A percentile compares a stretch with the other conserved stretches of the same genome.
These are phyloP conservation scores for Plasmodium blacklocki DNA, from an alignment of 169 alveolate species.

Conservation along the genomic window DNA sequence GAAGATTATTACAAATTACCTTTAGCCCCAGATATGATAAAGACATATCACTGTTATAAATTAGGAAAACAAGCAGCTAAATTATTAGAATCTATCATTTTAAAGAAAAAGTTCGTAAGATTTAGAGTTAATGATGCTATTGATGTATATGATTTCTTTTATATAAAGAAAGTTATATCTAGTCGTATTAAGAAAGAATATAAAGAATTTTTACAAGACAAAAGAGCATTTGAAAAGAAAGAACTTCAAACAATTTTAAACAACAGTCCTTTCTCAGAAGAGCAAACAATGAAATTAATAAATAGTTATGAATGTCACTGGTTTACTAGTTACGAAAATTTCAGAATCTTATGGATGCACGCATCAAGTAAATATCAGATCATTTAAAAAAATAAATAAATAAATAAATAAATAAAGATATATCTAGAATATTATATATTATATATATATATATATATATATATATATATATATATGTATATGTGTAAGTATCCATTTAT, in stretches of 20 bases:
- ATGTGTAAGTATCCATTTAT: no score
- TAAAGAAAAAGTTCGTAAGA: constrained; percentile 48
- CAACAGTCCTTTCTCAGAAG: constrained; percentile 8
- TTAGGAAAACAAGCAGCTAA: constrained; percentile 58
- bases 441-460: no score
- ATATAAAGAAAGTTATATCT: constrained; percentile 20
- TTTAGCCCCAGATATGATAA: constrained; percentile 55
- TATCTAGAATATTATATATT: no score
- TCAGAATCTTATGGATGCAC: constrained; percentile 57
- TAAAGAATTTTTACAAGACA: constrained; percentile 20
- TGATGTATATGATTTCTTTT: constrained; percentile 67
- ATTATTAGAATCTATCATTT: constrained; percentile 45
- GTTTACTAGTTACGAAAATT: constrained; percentile 53
- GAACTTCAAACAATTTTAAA: constrained; percentile 6
- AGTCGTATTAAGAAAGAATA: constrained; percentile 1
- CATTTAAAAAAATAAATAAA: not conserved
- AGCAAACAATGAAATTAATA: constrained; percentile 20
- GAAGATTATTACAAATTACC: constrained; percentile 25
- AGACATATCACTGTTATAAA: constrained; percentile 49
- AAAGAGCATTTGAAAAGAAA: constrained; percentile 6
- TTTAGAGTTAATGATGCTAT: constrained; percentile 49
- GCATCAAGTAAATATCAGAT: constrained; percentile 25
- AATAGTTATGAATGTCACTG: constrained; percentile 38
- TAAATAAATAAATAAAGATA: not conserved
- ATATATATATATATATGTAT: no score